These are phyloP conservation scores for Vicia faba DNA, from an alignment of 306 rosid species.

Conservation along the genomic window DNA sequence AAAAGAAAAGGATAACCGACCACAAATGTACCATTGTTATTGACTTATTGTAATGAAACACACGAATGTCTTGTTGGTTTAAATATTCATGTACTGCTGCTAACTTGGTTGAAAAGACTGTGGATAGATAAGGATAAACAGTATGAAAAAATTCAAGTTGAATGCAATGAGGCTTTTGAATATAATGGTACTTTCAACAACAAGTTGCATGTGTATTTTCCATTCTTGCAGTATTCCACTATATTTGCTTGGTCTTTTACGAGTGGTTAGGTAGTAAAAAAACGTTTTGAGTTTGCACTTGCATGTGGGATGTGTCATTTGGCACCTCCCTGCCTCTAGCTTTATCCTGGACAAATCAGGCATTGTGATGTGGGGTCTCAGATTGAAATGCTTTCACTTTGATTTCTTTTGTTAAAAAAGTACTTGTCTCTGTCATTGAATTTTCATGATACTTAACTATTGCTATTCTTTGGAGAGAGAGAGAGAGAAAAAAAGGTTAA, in stretches of 20 bases:
- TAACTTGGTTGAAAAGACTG: constrained; percentile 34
- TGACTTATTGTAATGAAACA: neutral
- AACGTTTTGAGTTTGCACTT: no score
- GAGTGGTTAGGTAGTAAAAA: neutral
- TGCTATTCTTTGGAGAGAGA: no score
- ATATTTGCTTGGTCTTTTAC: neutral
- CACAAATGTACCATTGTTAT: neutral
- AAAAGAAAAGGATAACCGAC: neutral
- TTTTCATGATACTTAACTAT: neutral
- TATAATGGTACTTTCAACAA: constrained; percentile 22
- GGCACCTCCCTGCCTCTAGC: neutral
- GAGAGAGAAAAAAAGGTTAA: no score
- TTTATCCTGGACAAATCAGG: neutral
- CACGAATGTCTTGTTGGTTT: constrained; percentile 26
- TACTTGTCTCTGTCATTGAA: neutral
- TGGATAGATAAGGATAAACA: constrained; percentile 35
- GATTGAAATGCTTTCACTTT: neutral
- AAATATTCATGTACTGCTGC: constrained; percentile 17
- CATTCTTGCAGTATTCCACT: constrained; percentile 17
- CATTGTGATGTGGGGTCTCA: neutral
- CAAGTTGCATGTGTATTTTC: constrained; percentile 13
- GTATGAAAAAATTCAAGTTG: neutral
- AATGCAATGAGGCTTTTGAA: constrained; percentile 11
- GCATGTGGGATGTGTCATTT: neutral
- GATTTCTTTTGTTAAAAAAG: neutral